Conservation (phyloP, 495 filamentous ascomycete genomes). For the Penicillium salamii region DNA sequence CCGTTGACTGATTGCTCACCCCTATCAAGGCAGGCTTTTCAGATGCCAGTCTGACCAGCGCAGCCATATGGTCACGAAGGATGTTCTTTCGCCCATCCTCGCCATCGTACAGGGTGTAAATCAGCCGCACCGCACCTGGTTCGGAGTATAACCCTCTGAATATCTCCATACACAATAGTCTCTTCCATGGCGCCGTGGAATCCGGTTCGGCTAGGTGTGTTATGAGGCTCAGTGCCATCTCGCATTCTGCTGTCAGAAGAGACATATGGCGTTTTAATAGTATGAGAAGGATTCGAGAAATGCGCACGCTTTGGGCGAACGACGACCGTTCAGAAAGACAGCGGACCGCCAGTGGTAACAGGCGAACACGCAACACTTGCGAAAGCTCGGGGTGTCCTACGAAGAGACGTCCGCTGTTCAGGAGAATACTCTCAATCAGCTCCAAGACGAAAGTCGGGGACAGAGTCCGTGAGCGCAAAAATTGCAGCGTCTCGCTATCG, state of each 20-base stretch:
- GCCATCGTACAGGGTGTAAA: slow-evolving; percentile 78
- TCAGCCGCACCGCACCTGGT: slow-evolving; percentile 68
- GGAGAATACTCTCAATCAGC: slow-evolving; percentile 82
- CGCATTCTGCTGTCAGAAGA: slow-evolving; percentile 74
- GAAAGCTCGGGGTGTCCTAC: slow-evolving; percentile 74
- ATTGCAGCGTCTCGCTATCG: slow-evolving; percentile 77
- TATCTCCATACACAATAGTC: slow-evolving; percentile 86
- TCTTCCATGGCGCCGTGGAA: slow-evolving; percentile 71
- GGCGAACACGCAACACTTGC: slow-evolving; percentile 69
- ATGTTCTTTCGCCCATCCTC: slow-evolving; percentile 70
- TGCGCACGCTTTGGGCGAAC: slow-evolving; percentile 80
- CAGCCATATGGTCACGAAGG: slow-evolving; percentile 74
- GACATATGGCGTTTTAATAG: slow-evolving; percentile 73
- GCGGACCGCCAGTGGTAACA: slow-evolving; percentile 80
- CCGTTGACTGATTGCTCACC: slow-evolving; percentile 78
- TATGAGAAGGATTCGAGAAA: slow-evolving; percentile 76
- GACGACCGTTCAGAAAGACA: slow-evolving; percentile 72
- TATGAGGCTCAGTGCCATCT: slow-evolving; percentile 78
- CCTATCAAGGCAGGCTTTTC: slow-evolving; percentile 89
- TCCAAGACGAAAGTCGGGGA: slow-evolving; percentile 83
- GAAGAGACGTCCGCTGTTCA: slow-evolving; percentile 80
- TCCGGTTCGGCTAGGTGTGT: slow-evolving; percentile 89
- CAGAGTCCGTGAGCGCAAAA: slow-evolving; percentile 70
- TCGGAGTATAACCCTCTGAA: slow-evolving; percentile 83
- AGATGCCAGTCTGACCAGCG: slow-evolving; percentile 82